Base-by-base conservation (phyloP, 768 basidiomycete species). In the Steccherinum ochraceum region DNA sequence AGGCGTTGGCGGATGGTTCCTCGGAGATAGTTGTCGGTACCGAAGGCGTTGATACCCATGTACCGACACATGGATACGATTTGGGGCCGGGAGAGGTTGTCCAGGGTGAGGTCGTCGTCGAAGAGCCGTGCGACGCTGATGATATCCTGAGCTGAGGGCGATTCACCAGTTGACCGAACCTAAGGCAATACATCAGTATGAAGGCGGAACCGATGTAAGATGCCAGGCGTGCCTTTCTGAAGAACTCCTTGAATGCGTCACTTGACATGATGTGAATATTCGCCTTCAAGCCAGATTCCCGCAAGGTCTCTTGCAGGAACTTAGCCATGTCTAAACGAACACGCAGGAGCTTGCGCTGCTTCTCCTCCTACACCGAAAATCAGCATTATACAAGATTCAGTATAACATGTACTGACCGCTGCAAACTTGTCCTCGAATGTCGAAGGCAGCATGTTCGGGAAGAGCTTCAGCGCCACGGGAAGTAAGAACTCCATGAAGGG, bases 301-400 rank as follows among this genome's bases (percentile, higher is more conserved):
- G 83, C 42, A 99, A 79, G 0, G 96, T 98, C 67, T 99, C 96
- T 61, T 97, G 95, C 21, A 99, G 76, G 76, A 98, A 99, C 64
- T 99, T 98, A 60, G 96, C 96, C 95, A 97, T 98, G 66, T 96
- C 94, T 27, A 99, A 76, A 52, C 95, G 80, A 23, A 96, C 92
- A 52, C 93, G 85, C 42, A 99, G 84, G 2, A 97, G 77, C 64
- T 97, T 98, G 60, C 95, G 85, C 62, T 95, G 82, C 67, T 99
- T 99, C 71, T 98, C 96, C 67, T 96, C 92, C 91, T 96, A 40
- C 24, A 47, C 7, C 24, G 24, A 12, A 53, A 16, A 19, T 24
- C 12, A 50, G 16, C 30, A 44, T 40, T 49, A 41, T 20, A 10
- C 25, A 25, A 16, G 5, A 18, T 0, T 24, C n/a, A 13, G 39